Evolutionary conservation across 139 green algal species (phyloP), one percentile per base, ranked within the genome.

Genomic region (Micractinium sp.): DNA sequence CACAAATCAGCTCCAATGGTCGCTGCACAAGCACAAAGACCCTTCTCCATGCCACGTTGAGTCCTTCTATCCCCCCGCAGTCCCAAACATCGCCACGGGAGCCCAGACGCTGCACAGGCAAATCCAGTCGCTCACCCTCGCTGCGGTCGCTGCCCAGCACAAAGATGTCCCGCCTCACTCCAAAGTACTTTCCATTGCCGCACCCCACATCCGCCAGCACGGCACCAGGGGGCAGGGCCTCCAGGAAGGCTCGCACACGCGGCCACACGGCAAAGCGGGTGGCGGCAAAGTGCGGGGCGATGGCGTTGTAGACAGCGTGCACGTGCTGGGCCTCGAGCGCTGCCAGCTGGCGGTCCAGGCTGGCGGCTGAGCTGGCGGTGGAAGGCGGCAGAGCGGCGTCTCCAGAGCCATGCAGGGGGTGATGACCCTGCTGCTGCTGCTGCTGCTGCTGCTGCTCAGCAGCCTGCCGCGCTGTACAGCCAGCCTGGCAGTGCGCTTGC

Each of bases 171-270:
- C 81, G 66, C 13, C 96, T 85, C 84, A 98, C 94, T 0, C 91
- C 94, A 90, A 99, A 97, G 94, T 99, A 99, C 94, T 99, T 99
- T 67, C 98, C 98, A 91, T 99, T 99, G 77, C 98, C 98, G 90
- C 97, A 99, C 0, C 98, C 98, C 60, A 98, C 95, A 88, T 99
- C 98, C 2, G 94, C 96, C 19, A 99, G 91, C 35, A 99, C 41
- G 35, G 88, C 91, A 12, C 94, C 93, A 0, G 82, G 29, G 0
- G 94, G 89, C 56, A 99, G 91, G 20, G 67, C 38, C 27, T 97
- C 91, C 0, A 99, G 90, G 89, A 99, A 99, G 29, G 89, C 80
- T 0, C 93, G 90, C 23, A 99, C 98, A 86, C 94, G 88, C 33
- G 96, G 95, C 98, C 98, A 99, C 25, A 98, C 91, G 19, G 97